Base-by-base conservation (phyloP, 2,329 filamentous ascomycete genomes). In the Macrophomina tecta region DNA sequence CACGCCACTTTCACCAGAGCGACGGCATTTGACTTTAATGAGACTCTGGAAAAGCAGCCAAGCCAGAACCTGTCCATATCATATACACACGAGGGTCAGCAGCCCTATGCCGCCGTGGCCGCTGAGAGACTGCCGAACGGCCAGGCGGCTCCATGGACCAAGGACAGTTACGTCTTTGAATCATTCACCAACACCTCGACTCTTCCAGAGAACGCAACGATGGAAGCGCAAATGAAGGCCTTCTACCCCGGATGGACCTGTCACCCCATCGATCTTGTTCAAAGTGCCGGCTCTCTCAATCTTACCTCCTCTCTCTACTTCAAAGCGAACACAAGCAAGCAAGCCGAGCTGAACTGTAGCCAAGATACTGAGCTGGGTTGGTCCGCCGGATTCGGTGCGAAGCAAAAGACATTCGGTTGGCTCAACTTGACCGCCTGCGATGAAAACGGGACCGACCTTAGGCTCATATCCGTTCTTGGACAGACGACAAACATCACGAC, bases 121-220 rank as follows among this genome's bases (percentile, higher is more conserved):
- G 64, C 64, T 2, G 55, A 66, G 38, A 14, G 12, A 5, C 45
- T 66, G 34, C 64, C 64, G 12, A 66, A 66, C 30, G 64, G 63
- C 30, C 64, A 52, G 36, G 46, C 64, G 8, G 64, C 53, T 1
- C 42, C 64, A 3, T 66, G 64, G 64, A 53, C 64, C 6, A 40
- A 60, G 18, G 64, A 66, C 23, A 55, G 55, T 34, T 61, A 66
- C 9, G 64, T 61, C 23, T 66, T 66, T 23, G 64, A 61, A 23
- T 66, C 64, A 7, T 66, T 66, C 42, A 58, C 52, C 63, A 65
- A 65, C 8, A 51, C 51, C 3, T 65, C 63, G 4, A 16, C 38
- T 2, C 23, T 65, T 8, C 40, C 51, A 5, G 63, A 65, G 23
- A 65, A 65, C 14, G 42, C 38, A 4, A 65, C 63, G 3, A 38